Base-by-base conservation (phyloP, 179 eudicot species). In the Beta macrorhiza region DNA sequence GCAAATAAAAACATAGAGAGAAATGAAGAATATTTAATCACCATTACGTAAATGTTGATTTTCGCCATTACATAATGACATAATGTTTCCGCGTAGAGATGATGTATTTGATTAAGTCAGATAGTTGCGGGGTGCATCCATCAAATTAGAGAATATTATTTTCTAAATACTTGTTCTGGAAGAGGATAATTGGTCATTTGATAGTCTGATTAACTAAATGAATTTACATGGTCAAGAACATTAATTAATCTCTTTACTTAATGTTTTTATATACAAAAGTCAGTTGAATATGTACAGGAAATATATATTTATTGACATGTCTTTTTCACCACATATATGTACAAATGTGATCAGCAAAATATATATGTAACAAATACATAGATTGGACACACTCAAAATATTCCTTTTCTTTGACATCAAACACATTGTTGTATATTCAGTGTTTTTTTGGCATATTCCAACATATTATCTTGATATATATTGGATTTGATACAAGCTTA, bases 61-160 rank as follows among this genome's bases (percentile, higher is more conserved):
- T 16, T 32, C 37, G 44, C 19, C 67, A 63, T 63, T 63, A 20
- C 32, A 63, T 63, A 29, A 29, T 29, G 32, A 29, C 32, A 29
- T 29, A 22, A 63, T 52, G 19, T 52, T 37, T 73, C 17, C 44
- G 61, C 45, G 61, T 73, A 52, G 22, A 13, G 19, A 55, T 73
- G 7, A 52, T 73, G 37, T 7, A 51, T 73, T 73, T 73, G 76
- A 73, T 12, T 25, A 11, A 73, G 77, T 74, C 77, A 53, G 55
- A 25, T 55, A 44, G 19, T 68, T 67, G 65, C 7, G 65, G 65
- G 65, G 7, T 61, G 25, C 65, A 61, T 20, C 25, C 65, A 61
- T 61, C n/a, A 58, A 17, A 5, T 61, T 19, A n/a, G 65, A 61
- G 42, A 61, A 1, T 61, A 61, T 61, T 0, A 5, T 7, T n/a